Base-by-base conservation (phyloP, 108 stramenopile species). In the Nitzschia putrida region DNA sequence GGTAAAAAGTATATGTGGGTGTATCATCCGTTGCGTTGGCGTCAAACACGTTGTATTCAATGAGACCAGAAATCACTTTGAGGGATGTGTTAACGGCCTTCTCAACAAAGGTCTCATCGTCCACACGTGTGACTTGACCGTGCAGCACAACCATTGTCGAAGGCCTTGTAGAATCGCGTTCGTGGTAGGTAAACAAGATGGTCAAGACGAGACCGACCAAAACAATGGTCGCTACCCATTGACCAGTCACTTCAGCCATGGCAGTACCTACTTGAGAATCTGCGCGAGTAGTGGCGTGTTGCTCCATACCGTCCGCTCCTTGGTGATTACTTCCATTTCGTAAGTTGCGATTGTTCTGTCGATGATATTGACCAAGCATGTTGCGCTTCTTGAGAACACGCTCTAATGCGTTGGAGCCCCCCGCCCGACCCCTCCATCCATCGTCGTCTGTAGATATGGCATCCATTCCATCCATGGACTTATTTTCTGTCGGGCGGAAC, bases 241-340 rank as follows among this genome's bases (percentile, higher is more conserved):
- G 85, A 0, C 85, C 87, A 3, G 90, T 91, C 11, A 91, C 25
- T 73, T 85, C 85, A 9, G 81, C 80, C 90, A 91, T 91, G 29
- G 83, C 85, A 37, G 73, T 76, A 57, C 88, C 88, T 44, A 82
- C 73, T 77, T 77, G 81, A 18, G 80, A 75, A 40, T 73, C 72
- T 24, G 68, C 56, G 7, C 44, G 21, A 7, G 66, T 53, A 5
- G 44, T 53, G 0, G 7, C 53, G 4, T 53, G 11, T 16, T 44
- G 12, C 25, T 50, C 24, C 13, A 10, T 43, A 20, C 37, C 40
- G 34, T 9, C 16, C 8, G 50, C 3, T n/a, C 53, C 39, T 12
- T 1, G 12, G 2, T 20, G 11, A 18, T 44, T 43, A 34, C 18
- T 43, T 3, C 0, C 22, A 21, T 13, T 23, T 21, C 61, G 61